These are phyloP conservation scores for Triticum turgidum DNA, from an alignment of 176 grass and related monocot genomes.

Conservation along the genomic window DNA sequence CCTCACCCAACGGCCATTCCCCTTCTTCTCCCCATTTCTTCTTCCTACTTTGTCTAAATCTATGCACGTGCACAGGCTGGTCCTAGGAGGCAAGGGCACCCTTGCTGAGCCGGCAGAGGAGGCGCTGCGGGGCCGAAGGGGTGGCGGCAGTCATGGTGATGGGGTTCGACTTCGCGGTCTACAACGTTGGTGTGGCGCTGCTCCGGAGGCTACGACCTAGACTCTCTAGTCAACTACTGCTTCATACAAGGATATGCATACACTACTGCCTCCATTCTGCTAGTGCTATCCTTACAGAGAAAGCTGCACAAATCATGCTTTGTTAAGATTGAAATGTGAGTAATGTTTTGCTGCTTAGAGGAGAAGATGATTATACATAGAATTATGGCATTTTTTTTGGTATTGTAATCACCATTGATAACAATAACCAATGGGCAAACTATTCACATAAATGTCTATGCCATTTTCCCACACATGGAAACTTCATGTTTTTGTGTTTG, in stretches of 20 bases:
- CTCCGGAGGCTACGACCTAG: constrained; percentile 40
- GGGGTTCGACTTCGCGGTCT: constrained; percentile 58
- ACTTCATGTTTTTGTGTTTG: too few species aligned
- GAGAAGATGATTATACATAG: too few species aligned
- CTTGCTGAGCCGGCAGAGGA: constrained; percentile 37
- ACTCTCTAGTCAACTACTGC: constrained; percentile 73
- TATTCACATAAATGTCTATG: too few species aligned
- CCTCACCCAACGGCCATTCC: not conserved
- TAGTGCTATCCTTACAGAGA: too few species aligned
- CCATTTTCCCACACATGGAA: too few species aligned
- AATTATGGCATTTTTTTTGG: too few species aligned
- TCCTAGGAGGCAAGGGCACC: constrained; percentile 59
- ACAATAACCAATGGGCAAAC: too few species aligned
- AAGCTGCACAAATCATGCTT: too few species aligned
- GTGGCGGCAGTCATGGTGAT: constrained; percentile 35
- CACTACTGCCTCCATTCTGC: too few species aligned
- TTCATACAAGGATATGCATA: constrained; percentile 56
- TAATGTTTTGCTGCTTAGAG: too few species aligned
- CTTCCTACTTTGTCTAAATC: not conserved
- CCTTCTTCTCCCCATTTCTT: not conserved
- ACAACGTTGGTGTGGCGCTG: constrained; percentile 55
- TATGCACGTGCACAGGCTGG: constrained; percentile 27
- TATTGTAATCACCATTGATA: too few species aligned
- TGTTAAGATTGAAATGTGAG: too few species aligned
- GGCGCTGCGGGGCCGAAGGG: not conserved